Base-by-base conservation (phyloP, 2,329 filamentous ascomycete genomes). In the Madurella mycetomatis region DNA sequence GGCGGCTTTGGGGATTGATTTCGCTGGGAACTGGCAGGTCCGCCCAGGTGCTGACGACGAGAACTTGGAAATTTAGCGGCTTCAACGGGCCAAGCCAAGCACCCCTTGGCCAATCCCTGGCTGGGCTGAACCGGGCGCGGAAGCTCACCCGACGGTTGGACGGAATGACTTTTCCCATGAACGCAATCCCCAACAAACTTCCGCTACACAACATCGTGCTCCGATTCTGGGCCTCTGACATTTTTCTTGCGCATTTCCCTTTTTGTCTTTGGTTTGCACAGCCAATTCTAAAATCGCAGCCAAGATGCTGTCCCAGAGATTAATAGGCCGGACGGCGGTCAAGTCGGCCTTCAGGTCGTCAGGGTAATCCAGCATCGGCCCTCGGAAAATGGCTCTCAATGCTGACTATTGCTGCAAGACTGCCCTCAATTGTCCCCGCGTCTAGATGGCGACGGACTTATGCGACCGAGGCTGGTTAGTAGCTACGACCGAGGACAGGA, bases 251-350 rank as follows among this genome's bases (percentile, higher is more conserved):
- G 12, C 32, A 43, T 53, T 51, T 46, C 37, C 61, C 60, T 61
- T 65, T 53, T 31, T 46, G 16, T 40, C 41, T 49, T 60, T 47
- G 37, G 59, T 54, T 49, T 41, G 34, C 50, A 44, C 17, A 16
- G 16, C 16, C 39, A 9, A 47, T 43, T 39, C 47, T 47, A 47
- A 39, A 18, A 15, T n/a, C 31, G 32, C 51, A 47, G 12, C 54
- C 70, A 80, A 65, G 57, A 86, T 86, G 83, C 72, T 85, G 69
- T 73, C 80, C 61, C 80, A 76, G 68, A 80, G 81, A 69, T 76
- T 83, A 77, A 77, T 84, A 78, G 76, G 79, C 63, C 77, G 81
- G 70, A 74, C 76, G 64, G 73, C 76, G 67, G 76, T 75, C 67
- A 80, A 80, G 67, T 81, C 82, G 66, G 78, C 76, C 57, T 79